phyloP scores from a whole-genome alignment of 495 filamentous ascomycete genomes.

The Trichoderma reesei region DNA sequence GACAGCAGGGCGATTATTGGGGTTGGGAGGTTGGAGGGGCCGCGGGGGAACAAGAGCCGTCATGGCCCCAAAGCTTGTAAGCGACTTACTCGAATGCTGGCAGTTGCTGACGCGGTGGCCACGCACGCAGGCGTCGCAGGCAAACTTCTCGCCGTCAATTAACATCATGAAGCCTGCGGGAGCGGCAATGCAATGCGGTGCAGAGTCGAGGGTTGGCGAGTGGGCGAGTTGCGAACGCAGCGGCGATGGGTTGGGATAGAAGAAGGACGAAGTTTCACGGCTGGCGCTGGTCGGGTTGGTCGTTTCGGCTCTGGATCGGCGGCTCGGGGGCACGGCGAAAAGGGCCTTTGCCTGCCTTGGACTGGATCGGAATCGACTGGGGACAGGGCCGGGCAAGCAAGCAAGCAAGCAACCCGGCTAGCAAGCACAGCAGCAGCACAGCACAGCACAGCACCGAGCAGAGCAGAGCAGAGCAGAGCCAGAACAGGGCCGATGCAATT shows the following conservation, averaged over 20 bases:
- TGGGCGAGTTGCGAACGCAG: not conserved
- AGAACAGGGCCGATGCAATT: constrained; percentile 15
- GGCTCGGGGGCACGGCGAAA: constrained; percentile 9
- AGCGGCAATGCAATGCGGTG: not conserved
- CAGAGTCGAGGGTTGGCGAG: not conserved
- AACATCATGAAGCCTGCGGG: constrained; percentile 48
- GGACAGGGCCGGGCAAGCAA: too few species aligned
- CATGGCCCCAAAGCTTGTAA: constrained; percentile 19
- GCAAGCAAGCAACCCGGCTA: too few species aligned
- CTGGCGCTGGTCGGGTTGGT: constrained; percentile 1
- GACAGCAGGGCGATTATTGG: not conserved
- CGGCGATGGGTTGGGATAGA: not conserved
- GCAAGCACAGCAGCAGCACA: too few species aligned
- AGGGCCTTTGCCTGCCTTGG: too few species aligned
- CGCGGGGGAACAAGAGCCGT: not conserved
- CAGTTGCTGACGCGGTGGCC: constrained; percentile 92
- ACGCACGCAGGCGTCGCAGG: constrained; percentile 88
- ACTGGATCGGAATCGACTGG: too few species aligned
- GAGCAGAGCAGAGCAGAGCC: constrained; percentile 14
- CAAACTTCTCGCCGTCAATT: constrained; percentile 82
- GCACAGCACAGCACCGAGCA: too few species aligned
- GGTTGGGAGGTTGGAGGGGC: not conserved
- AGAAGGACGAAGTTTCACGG: constrained; percentile 8
- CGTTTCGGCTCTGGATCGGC: constrained; percentile 6
- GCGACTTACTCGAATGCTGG: constrained; percentile 71